Evolutionary conservation across 2,329 filamentous ascomycete species (phyloP).

Genomic region (Periconia digitata): DNA sequence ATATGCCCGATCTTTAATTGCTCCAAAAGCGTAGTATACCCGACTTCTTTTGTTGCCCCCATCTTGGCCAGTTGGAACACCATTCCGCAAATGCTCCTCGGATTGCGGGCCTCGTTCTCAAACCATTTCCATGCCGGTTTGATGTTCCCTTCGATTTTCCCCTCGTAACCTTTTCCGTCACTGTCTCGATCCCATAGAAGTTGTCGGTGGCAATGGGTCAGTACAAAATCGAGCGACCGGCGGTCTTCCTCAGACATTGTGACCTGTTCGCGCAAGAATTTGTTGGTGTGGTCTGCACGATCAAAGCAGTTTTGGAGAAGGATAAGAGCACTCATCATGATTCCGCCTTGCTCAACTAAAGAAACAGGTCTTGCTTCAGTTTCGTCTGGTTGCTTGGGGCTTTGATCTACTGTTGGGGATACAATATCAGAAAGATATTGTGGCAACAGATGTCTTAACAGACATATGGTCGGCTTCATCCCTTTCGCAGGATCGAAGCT

Average conservation of each 20-base stretch:
- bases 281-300: conserved; percentile 2
- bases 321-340: conserved; percentile 13
- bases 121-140: conserved; percentile 13
- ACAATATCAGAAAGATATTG: no score
- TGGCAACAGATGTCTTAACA: neutral
- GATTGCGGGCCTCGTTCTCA: neutral
- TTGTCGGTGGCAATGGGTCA: conserved; percentile 1
- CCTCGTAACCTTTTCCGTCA: neutral
- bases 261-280: conserved; percentile 2
- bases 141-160: neutral
- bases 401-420: no score
- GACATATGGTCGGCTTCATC: neutral
- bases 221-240: conserved; percentile 8
- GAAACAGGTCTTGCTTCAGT: neutral
- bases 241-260: neutral
- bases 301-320: conserved; percentile 10
- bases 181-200: neutral
- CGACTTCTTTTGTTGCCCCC: conserved; percentile 3
- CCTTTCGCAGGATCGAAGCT: neutral
- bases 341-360: conserved; percentile 1
- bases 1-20: conserved; percentile 3
- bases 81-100: conserved; percentile 11
- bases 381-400: no score
- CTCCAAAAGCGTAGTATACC: neutral
- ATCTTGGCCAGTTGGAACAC: conserved; percentile 11